Evolutionary conservation across 2,329 filamentous ascomycete species (phyloP).

Genomic region (Teratosphaeria gauchensis): DNA sequence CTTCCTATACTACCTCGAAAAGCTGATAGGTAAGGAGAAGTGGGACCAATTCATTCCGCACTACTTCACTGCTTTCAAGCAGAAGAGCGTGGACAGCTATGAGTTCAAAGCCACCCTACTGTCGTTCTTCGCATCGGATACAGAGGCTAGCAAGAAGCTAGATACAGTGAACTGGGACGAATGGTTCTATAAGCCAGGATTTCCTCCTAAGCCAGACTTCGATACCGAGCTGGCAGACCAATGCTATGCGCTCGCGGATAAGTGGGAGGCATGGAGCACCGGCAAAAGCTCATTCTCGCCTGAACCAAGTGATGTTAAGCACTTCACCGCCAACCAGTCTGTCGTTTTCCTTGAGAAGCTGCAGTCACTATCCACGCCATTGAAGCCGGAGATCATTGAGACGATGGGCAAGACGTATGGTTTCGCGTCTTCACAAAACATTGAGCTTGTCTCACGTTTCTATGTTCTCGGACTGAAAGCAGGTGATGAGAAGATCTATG

Average conservation of each 20-base stretch:
- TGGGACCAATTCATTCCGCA: conserved; percentile 95
- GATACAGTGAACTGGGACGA: conserved; percentile 76
- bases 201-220: conserved; percentile 83
- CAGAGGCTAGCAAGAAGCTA: conserved; percentile 52
- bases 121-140: conserved; percentile 68
- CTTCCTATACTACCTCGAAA: conserved; percentile 85
- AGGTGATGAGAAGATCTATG: conserved; percentile 58
- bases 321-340: conserved; percentile 76
- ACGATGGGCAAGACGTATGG: conserved; percentile 67
- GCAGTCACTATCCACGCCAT: conserved; percentile 54
- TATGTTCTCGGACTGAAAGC: conserved; percentile 70
- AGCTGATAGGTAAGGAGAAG: conserved; percentile 69
- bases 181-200: conserved; percentile 79
- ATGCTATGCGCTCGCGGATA: conserved; percentile 71
- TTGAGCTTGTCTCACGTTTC: conserved; percentile 75
- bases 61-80: conserved; percentile 79
- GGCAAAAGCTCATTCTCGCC: conserved; percentile 46
- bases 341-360: conserved; percentile 82
- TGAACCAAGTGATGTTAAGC: conserved; percentile 55
- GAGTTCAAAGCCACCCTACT: conserved; percentile 87
- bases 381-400: conserved; percentile 57
- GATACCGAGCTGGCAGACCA: conserved; percentile 79
- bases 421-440: conserved; percentile 66
- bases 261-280: conserved; percentile 57
- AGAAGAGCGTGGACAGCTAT: conserved; percentile 82